Evolutionary conservation across 495 filamentous ascomycete species (phyloP).

Genomic region (Friedmanniomyces endolithicus): DNA sequence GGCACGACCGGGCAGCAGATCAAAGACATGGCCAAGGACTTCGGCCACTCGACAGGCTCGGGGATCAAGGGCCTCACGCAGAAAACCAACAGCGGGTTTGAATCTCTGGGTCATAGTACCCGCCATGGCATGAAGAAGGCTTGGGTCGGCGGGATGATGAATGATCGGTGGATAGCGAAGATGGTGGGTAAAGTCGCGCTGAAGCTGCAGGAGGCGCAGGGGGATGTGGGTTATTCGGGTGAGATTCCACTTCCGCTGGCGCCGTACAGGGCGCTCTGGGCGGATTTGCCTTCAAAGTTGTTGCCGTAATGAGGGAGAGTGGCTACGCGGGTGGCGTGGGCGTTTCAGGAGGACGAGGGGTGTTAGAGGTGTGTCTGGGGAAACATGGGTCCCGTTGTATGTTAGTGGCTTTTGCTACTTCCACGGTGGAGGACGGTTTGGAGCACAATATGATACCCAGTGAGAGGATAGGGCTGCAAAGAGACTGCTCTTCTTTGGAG

Average conservation of each 20-base stretch:
- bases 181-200: constrained; percentile 30
- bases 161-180: constrained; percentile 34
- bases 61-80: neutral
- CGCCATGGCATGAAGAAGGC: constrained; percentile 7
- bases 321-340: neutral
- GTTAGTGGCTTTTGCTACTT: no score
- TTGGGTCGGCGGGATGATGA: constrained; percentile 25
- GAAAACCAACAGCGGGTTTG: constrained; percentile 1
- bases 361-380: no score
- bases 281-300: constrained; percentile 18
- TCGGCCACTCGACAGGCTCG: neutral
- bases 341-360: neutral
- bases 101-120: neutral
- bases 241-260: constrained; percentile 22
- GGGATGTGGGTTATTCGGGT: constrained; percentile 29
- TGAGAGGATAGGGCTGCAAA: no score
- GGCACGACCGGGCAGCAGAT: constrained; percentile 8
- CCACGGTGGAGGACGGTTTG: no score
- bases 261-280: constrained; percentile 17
- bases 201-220: constrained; percentile 29
- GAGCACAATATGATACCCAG: no score
- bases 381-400: neutral
- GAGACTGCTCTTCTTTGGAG: no score
- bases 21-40: constrained; percentile 7
- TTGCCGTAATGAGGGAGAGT: constrained; percentile 20